Evolutionary conservation across 2,329 filamentous ascomycete genomes (phyloP), one percentile per base, ranked within the genome.

Genomic region (Raffaelea ambrosiae): DNA sequence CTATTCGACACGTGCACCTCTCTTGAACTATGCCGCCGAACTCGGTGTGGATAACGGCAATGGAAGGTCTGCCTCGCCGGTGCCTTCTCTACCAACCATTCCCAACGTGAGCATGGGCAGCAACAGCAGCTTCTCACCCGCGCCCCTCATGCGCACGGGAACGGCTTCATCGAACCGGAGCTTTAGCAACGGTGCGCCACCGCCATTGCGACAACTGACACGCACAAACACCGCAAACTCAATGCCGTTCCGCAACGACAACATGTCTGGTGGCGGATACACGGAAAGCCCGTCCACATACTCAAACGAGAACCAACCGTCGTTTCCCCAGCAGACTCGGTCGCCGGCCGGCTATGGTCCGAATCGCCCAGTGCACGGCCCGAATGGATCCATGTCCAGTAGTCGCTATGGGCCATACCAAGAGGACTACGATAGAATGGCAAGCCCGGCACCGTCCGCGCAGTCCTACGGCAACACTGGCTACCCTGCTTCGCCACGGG

Each of bases 381-480:
- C 43, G 2, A 50, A 21, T 38, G 41, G 19, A 16, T 54, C 53
- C 5, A 16, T 18, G 4, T 44, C 51, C 2, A 53, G 51, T 39
- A 40, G 35, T 22, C 50, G 48, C 20, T 54, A 48, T 29, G 38
- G 13, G 5, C 19, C 48, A 3, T 50, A 47, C 40, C 33, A 40
- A 3, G 40, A 44, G 14, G 29, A 46, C 22, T 36, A 36, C 21
- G 55, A 38, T 16, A 59, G 58, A 5, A 56, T 59, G 3, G 54
- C 58, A 19, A 63, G 59, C 40, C 59, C 61, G 4, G 61, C 61
- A 2, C 61, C 59, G n/a, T 63, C 61, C 5, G 53, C 48, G 20
- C 54, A 48, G n/a, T 54, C 59, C 3, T 57, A 33, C 18, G 14
- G 19, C 21, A 18, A 16, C 36, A 35, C 40, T 19, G 20, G 39